Conservation (phyloP, 192 early-diverging fungal genomes). For the Umbelopsis ramanniana region DNA sequence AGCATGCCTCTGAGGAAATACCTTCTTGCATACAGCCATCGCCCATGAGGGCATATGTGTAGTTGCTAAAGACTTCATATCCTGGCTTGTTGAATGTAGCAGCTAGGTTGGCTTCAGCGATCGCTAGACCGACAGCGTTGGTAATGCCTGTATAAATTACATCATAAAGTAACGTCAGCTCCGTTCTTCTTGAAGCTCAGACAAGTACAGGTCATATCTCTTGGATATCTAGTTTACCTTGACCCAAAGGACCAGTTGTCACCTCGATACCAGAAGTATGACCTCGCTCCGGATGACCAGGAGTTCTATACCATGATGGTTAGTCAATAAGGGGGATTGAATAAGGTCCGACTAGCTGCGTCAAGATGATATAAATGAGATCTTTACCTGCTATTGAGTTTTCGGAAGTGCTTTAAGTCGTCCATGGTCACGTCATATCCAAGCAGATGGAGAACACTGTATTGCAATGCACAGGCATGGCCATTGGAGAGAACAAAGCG, state of each 20-base stretch:
- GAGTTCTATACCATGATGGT: constrained; percentile 63
- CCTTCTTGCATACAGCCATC: constrained; percentile 99
- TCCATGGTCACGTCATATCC: constrained; percentile 89
- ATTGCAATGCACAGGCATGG: constrained; percentile 92
- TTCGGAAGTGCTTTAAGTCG: constrained; percentile 90
- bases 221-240: constrained; percentile 54
- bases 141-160: constrained; percentile 62
- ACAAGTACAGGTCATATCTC: background rate
- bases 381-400: constrained; percentile 74
- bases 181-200: background rate
- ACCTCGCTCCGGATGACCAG: constrained; percentile 93
- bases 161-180: constrained; percentile 13
- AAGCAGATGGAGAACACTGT: constrained; percentile 85
- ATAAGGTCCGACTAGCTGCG: too few species aligned
- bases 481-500: constrained; percentile 98
- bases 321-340: background rate
- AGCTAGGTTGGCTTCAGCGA: constrained; percentile 83
- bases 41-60: constrained; percentile 82
- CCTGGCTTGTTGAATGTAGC: constrained; percentile 92
- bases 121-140: constrained; percentile 92
- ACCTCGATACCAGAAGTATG: constrained; percentile 92
- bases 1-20: constrained; percentile 87
- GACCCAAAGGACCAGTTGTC: constrained; percentile 95
- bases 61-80: constrained; percentile 85
- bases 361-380: background rate